Evolutionary conservation across 371 early-diverging fungal genomes (phyloP).

Genomic region (Mortierella sp.): DNA sequence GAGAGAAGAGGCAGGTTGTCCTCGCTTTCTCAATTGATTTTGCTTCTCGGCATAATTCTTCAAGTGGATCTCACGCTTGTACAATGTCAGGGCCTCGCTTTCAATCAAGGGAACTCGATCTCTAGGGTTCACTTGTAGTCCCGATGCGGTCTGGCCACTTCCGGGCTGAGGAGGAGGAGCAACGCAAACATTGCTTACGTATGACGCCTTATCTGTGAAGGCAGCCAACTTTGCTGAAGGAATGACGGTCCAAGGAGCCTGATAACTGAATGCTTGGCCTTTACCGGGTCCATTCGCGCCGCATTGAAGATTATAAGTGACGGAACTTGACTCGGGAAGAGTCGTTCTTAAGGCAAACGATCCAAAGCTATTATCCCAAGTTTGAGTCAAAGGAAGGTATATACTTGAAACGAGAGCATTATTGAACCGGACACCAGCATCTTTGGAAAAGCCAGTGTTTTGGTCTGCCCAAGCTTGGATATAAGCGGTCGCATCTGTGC

Average conservation of each 20-base stretch:
- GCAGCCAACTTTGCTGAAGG: not conserved
- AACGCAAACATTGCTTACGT: constrained; percentile 17
- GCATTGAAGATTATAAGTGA: constrained; percentile 22
- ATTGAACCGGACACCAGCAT: constrained; percentile 30
- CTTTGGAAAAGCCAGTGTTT: constrained; percentile 12
- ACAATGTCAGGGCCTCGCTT: not conserved
- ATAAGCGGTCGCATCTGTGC: constrained; percentile 1
- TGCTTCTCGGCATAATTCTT: not conserved
- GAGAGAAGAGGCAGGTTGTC: not conserved
- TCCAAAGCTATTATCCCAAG: constrained; percentile 10
- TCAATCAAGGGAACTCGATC: not conserved
- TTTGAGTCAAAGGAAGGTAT: constrained; percentile 5
- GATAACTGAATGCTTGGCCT: not conserved
- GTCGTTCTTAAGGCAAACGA: constrained; percentile 1
- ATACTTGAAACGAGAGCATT: constrained; percentile 1
- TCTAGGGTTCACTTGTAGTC: not conserved
- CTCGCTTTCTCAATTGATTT: constrained; percentile 2
- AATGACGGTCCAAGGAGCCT: not conserved
- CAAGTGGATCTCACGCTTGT: not conserved
- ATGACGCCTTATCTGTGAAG: constrained; percentile 20
- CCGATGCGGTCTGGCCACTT: not conserved
- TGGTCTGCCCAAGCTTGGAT: constrained; percentile 18
- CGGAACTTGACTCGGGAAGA: constrained; percentile 7
- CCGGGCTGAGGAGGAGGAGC: not conserved
- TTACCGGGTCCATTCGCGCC: not conserved